Conservation (phyloP, 768 basidiomycete genomes). For the Leccinum disarticulatum region DNA sequence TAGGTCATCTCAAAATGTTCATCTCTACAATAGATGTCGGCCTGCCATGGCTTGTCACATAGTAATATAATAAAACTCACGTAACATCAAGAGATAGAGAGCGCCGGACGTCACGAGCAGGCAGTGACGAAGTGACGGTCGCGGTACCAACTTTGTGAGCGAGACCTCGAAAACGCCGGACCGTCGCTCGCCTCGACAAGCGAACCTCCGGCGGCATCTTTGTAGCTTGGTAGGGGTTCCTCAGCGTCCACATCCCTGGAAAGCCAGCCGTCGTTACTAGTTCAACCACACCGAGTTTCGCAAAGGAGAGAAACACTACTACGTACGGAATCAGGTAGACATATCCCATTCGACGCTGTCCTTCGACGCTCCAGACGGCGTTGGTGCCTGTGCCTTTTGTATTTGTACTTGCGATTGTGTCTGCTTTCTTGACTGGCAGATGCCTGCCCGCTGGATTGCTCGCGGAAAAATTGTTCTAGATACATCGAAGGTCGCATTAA, state of each 20-base stretch:
- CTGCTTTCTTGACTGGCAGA: neutral
- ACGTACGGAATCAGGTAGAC: constrained; percentile 6
- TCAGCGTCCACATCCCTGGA: neutral
- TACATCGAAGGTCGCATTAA: too few relatives aligned
- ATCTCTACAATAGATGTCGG: neutral
- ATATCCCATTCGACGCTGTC: neutral
- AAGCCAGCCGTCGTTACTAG: neutral
- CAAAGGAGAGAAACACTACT: neutral
- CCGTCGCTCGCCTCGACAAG: too few relatives aligned
- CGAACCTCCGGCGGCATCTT: constrained; percentile 3
- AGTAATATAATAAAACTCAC: neutral
- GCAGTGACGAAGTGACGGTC: neutral
- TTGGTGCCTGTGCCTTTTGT: neutral
- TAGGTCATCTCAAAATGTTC: neutral
- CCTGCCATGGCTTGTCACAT: neutral
- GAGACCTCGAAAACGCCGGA: too few relatives aligned
- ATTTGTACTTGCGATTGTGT: neutral
- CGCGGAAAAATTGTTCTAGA: neutral
- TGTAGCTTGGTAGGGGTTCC: constrained; percentile 16
- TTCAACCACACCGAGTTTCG: neutral
- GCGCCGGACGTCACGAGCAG: neutral
- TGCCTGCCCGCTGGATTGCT: neutral
- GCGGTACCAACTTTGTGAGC: neutral
- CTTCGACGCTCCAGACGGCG: neutral
- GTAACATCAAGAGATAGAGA: too few relatives aligned